Evolutionary conservation across 2,329 filamentous ascomycete species (phyloP).

Genomic region (Botrytis fabae): DNA sequence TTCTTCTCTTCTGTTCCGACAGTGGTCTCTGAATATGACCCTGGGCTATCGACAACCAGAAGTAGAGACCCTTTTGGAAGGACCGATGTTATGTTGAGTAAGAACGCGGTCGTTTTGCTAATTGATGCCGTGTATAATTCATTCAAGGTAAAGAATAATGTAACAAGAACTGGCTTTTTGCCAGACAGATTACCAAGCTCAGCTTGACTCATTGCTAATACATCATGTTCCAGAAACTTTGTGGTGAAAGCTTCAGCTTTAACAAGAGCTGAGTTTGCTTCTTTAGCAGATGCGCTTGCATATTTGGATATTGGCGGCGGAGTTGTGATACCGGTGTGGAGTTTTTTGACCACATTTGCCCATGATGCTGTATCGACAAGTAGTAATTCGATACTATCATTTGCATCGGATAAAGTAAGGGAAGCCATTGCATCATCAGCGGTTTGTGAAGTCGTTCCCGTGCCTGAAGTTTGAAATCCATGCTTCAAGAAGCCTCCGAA

Average conservation of each 20-base stretch:
- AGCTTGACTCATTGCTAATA: constrained; percentile 46
- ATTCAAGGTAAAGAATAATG: constrained; percentile 91
- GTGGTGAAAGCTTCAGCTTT: constrained; percentile 43
- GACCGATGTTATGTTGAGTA: constrained; percentile 65
- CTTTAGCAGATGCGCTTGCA: constrained; percentile 50
- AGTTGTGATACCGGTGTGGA: constrained; percentile 58
- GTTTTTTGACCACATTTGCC: constrained; percentile 58
- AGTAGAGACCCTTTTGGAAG: constrained; percentile 64
- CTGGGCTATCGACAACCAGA: constrained; percentile 88
- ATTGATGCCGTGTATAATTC: constrained; percentile 82
- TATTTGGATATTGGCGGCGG: constrained; percentile 54
- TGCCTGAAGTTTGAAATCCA: constrained; percentile 31
- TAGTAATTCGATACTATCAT: constrained; percentile 47
- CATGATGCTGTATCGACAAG: constrained; percentile 86
- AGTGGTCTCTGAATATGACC: constrained; percentile 83
- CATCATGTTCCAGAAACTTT: constrained; percentile 51
- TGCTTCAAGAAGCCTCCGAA: constrained; percentile 54
- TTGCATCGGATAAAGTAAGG: constrained; percentile 24
- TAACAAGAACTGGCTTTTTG: constrained; percentile 59
- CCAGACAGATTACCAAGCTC: constrained; percentile 40
- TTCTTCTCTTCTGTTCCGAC: constrained; percentile 61
- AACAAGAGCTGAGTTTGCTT: constrained; percentile 50
- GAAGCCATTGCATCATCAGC: constrained; percentile 21
- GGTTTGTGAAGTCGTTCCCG: constrained; percentile 4
- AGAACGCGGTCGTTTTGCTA: constrained; percentile 71